Base-by-base conservation (phyloP, 306 rosid genomes). In the Cucurbita moschata region DNA sequence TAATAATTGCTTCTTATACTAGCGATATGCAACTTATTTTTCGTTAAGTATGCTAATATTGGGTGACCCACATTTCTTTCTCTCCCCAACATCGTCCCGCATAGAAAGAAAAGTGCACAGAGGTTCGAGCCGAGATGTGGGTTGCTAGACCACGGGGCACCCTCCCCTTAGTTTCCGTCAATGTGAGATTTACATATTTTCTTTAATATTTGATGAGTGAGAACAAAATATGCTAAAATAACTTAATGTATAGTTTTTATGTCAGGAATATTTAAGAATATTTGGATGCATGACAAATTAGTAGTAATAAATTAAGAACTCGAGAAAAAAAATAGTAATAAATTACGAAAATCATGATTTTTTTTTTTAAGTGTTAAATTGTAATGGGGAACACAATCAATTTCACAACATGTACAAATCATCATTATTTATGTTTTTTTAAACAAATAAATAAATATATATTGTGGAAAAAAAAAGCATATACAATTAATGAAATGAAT, bases 341-440 rank as follows among this genome's bases (percentile, higher is more conserved):
- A 59, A 11, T 59, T 59, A 61, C 38, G 0, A 2, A 15, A 62
- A 38, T 38, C 26, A 38, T 37, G 49, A 62, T 62, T 38, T 30
- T 30, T 30, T 30, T 30, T 30, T 30, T 2, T 26, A 1, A 42
- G 52, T n/a, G 19, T 65, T 13, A 65, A 42, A 42, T 67, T 67
- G 72, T 21, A 67, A 67, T 21, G 72, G 72, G 72, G 72, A 23
- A 67, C 72, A 67, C 72, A 44, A 67, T 67, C 72, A 67, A 44
- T 67, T 43, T 46, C 55, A 67, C 55, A 18, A 43, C 71, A 66
- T 66, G 72, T 67, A 44, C 69, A 67, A 19, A 67, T 23, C 72
- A 67, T 67, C 72, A 67, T 67, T 43, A 46, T 44, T 44, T 5
- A 46, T 46, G 51, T n/a, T 51, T 4, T 64, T 43, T 43, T 1